phyloP scores from a whole-genome alignment of 2,329 filamentous ascomycete genomes.

The Drechslerella dactyloides region DNA sequence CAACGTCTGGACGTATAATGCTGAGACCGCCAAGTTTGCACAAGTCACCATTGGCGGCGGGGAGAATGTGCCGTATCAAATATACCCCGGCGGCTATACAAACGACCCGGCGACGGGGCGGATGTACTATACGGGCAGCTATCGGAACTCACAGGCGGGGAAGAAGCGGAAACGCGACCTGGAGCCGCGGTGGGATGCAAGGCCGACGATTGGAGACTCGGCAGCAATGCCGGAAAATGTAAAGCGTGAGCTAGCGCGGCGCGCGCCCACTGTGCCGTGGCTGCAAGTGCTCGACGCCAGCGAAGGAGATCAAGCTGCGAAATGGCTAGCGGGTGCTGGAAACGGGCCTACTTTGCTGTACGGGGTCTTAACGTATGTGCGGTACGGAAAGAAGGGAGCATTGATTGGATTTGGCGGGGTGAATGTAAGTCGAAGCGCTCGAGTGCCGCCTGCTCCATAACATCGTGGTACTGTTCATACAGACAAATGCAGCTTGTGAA shows the following conservation, averaged over 20 bases:
- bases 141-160: slow-evolving; percentile 43
- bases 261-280: slow-evolving; percentile 40
- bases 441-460: not conserved
- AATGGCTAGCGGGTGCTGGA: slow-evolving; percentile 33
- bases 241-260: slow-evolving; percentile 19
- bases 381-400: slow-evolving; percentile 45
- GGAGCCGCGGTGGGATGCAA: too few species aligned
- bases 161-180: slow-evolving; percentile 10
- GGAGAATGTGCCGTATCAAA: slow-evolving; percentile 31
- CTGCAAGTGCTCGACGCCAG: slow-evolving; percentile 46
- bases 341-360: slow-evolving; percentile 42
- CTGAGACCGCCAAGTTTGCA: slow-evolving; percentile 19
- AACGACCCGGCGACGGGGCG: slow-evolving; percentile 43
- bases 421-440: slow-evolving; percentile 20
- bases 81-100: slow-evolving; percentile 27
- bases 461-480: too few species aligned
- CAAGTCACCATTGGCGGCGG: slow-evolving; percentile 13
- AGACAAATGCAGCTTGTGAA: not conserved
- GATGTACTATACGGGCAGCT: slow-evolving; percentile 47
- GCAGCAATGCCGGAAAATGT: slow-evolving; percentile 4
- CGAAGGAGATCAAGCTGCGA: slow-evolving; percentile 24
- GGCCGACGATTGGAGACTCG: not conserved
- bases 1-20: slow-evolving; percentile 40
- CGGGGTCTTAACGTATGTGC: slow-evolving; percentile 35
- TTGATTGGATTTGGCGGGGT: slow-evolving; percentile 45